These are phyloP conservation scores for Cyberlindnera saturnus DNA, from an alignment of 805 yeast genomes.

Conservation along the genomic window DNA sequence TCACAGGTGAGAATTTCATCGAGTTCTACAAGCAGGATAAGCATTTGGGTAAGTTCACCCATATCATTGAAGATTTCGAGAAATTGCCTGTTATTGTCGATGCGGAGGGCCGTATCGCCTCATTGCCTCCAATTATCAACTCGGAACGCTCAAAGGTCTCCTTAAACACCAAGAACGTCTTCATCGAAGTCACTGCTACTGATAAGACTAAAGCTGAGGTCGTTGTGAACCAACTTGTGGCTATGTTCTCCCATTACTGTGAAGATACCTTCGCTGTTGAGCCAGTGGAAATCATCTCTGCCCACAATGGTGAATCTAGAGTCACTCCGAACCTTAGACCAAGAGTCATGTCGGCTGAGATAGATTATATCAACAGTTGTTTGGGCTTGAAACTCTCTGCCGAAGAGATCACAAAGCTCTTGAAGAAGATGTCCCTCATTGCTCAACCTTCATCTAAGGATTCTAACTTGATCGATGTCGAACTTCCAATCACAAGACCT, in stretches of 20 bases:
- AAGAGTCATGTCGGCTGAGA: conserved; percentile 67
- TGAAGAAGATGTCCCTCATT: conserved; percentile 74
- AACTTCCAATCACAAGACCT: conserved; percentile 92
- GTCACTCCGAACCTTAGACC: conserved; percentile 67
- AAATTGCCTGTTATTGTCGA: conserved; percentile 89
- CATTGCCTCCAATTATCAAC: conserved; percentile 96
- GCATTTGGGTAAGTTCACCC: conserved; percentile 83
- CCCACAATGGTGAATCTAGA: conserved; percentile 73
- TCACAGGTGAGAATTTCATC: conserved; percentile 75
- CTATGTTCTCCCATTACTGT: conserved; percentile 93
- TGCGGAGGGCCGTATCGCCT: conserved; percentile 67
- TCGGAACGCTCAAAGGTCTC: conserved; percentile 86
- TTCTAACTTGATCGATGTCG: conserved; percentile 33
- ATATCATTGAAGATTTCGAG: conserved; percentile 81
- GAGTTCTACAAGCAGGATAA: conserved; percentile 89
- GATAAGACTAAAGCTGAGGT: conserved; percentile 92
- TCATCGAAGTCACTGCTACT: conserved; percentile 91
- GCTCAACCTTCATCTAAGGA: conserved; percentile 49
- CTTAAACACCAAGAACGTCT: conserved; percentile 77
- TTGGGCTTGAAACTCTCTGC: conserved; percentile 74
- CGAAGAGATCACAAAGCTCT: conserved; percentile 59
- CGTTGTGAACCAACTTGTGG: conserved; percentile 86
- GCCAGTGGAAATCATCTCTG: conserved; percentile 80
- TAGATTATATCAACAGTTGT: conserved; percentile 84
- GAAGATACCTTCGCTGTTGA: conserved; percentile 78